A percentile compares a stretch with the other conserved stretches of the same genome.
phyloP scores from a whole-genome alignment of 192 early-diverging fungal genomes.

The Coemansia sp. region DNA sequence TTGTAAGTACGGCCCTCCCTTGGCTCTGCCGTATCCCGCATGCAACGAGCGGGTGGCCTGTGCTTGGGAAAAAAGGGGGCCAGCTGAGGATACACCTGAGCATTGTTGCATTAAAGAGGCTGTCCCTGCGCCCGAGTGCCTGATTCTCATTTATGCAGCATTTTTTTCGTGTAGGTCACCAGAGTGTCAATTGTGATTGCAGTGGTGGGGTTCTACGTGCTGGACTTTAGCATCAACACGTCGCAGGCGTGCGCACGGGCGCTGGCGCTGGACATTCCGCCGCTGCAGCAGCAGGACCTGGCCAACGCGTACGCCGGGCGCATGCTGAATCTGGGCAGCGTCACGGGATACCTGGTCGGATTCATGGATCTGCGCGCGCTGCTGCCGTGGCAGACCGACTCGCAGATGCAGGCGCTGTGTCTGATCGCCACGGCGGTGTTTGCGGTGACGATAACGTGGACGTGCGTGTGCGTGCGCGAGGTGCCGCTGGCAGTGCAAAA shows the following conservation, averaged over 20 bases:
- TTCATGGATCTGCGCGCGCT: constrained; percentile 68
- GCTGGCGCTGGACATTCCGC: constrained; percentile 79
- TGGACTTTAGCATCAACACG: constrained; percentile 93
- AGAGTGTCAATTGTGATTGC: constrained; percentile 62
- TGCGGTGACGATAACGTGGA: constrained; percentile 53
- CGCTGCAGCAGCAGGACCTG: constrained; percentile 73
- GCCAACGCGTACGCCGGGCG: constrained; percentile 82
- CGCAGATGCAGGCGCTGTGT: constrained; percentile 81
- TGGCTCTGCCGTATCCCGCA: background rate
- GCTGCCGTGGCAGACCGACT: constrained; percentile 61
- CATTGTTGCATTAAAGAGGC: background rate
- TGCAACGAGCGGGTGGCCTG: background rate
- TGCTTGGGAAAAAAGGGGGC: background rate
- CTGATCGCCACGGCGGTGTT: constrained; percentile 72
- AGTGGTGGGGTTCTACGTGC: constrained; percentile 80
- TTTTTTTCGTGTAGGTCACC: constrained; percentile 24
- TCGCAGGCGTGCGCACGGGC: constrained; percentile 82
- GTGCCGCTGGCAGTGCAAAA: constrained; percentile 12
- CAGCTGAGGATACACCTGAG: background rate
- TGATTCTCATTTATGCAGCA: background rate
- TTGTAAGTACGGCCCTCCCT: constrained; percentile 11
- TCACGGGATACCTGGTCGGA: constrained; percentile 83
- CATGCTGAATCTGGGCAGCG: constrained; percentile 84
- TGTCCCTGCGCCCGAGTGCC: background rate
- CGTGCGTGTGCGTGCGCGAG: constrained; percentile 64